Percentiles rank a stretch among this genome's conserved stretches.
phyloP scores from a whole-genome alignment of 331 rosid species.

The Cydonia oblonga region DNA sequence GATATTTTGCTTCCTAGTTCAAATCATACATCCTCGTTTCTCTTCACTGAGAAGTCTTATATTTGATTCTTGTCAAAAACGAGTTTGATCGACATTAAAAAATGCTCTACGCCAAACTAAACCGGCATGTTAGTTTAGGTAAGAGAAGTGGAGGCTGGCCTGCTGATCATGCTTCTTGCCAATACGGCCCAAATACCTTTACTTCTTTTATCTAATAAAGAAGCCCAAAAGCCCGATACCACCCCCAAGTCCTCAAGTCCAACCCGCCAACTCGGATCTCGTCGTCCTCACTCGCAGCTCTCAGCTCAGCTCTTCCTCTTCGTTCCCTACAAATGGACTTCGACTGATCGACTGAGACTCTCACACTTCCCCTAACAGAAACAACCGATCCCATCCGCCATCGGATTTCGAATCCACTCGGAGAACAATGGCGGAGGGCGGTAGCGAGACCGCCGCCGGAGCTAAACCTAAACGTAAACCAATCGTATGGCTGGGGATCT shows the following conservation, averaged over 20 bases:
- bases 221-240: background rate
- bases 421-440: background rate
- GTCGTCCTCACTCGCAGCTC: background rate
- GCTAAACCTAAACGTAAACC: constrained; percentile 40
- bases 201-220: background rate
- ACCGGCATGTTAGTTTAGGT: no score
- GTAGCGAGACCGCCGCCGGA: constrained; percentile 8
- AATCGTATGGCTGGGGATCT: constrained; percentile 56
- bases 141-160: background rate
- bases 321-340: background rate
- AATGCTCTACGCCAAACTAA: accelerated
- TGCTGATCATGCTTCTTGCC: background rate
- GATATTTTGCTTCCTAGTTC: no score
- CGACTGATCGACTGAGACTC: background rate
- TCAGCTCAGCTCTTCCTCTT: background rate
- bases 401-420: background rate
- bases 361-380: background rate
- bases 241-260: background rate
- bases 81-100: no score
- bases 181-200: background rate
- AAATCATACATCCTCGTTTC: no score
- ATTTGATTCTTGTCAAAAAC: accelerated
- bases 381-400: background rate
- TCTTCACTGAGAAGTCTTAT: no score
- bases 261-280: background rate